Evolutionary conservation across 306 rosid genomes (phyloP), one percentile per base, ranked within the genome.

Genomic region (Fragaria ananassa): DNA sequence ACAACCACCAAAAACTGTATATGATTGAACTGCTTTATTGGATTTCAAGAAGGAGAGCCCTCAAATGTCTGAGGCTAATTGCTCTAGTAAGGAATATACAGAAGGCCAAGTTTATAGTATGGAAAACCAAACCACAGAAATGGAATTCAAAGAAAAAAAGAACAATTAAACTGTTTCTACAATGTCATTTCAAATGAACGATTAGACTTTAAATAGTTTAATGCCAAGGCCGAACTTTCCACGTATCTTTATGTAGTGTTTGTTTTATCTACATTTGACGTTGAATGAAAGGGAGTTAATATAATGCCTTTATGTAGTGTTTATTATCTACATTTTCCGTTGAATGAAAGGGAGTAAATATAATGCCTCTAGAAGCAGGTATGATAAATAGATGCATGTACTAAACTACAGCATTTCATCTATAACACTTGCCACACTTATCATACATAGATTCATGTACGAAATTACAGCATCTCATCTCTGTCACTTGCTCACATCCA

Each of bases 111-210:
- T 56, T 46, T 50, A 4, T 21, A 64, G 78, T 75, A 69, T 66
- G 45, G 68, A 83, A 69, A 79, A 84, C 71, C 68, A 76, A 46
- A 68, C 80, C 77, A 80, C 82, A 74, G 72, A 78, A 34, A 68
- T 75, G 87, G 79, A 81, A 78, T 74, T 74, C 71, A 42, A 46
- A 50, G 63, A 70, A 65, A 79, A 77, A 76, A 70, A 78, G 76
- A 60, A 79, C 84, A 74, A 71, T 67, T n/a, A n/a, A n/a, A n/a
- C n/a, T n/a, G 14, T 72, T 53, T 19, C 19, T 13, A 8, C 21
- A 25, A 15, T 19, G 17, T 19, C 29, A 65, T 13, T 31, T 42
- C 35, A 64, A 45, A 10, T 64, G 44, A 63, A 49, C 19, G 11
- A 37, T 35, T 25, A 62, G n/a, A 70, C 15, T 62, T 42, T 14